Evolutionary conservation across 768 basidiomycete species (phyloP).

Genomic region (Termitomyces sp.): DNA sequence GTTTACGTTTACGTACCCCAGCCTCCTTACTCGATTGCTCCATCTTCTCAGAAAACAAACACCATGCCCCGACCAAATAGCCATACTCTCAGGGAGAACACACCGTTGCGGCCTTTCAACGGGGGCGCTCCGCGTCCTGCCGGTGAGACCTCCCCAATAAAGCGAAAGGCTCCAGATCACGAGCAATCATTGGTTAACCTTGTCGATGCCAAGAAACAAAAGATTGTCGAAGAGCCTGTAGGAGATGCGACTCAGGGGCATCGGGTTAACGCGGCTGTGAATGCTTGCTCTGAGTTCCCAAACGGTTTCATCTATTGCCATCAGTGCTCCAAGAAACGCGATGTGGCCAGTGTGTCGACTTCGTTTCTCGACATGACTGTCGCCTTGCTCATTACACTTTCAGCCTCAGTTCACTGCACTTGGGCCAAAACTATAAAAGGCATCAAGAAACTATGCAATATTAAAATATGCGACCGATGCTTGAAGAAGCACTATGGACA

Average conservation of each 20-base stretch:
- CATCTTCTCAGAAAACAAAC: neutral
- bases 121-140: slow-evolving; percentile 14
- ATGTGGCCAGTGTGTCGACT: slow-evolving; percentile 35
- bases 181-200: slow-evolving; percentile 19
- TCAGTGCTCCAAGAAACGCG: slow-evolving; percentile 64
- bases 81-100: slow-evolving; percentile 42
- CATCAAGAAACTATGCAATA: slow-evolving; percentile 39
- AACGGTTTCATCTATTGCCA: slow-evolving; percentile 57
- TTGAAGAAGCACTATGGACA: slow-evolving; percentile 65
- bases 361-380: slow-evolving; percentile 1
- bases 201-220: slow-evolving; percentile 27
- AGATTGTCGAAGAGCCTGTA: slow-evolving; percentile 14
- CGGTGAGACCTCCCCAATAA: slow-evolving; percentile 24
- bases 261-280: slow-evolving; percentile 6
- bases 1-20: slow-evolving; percentile 59
- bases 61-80: slow-evolving; percentile 8
- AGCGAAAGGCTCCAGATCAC: slow-evolving; percentile 44
- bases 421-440: slow-evolving; percentile 9
- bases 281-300: slow-evolving; percentile 27
- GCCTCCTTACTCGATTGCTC: slow-evolving; percentile 33
- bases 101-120: slow-evolving; percentile 25
- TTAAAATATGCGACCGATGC: slow-evolving; percentile 61
- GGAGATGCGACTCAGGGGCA: slow-evolving; percentile 12
- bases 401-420: slow-evolving; percentile 32
- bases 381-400: neutral